Conservation (phyloP, 805 yeast species). For the Cyberlindnera saturnus region DNA sequence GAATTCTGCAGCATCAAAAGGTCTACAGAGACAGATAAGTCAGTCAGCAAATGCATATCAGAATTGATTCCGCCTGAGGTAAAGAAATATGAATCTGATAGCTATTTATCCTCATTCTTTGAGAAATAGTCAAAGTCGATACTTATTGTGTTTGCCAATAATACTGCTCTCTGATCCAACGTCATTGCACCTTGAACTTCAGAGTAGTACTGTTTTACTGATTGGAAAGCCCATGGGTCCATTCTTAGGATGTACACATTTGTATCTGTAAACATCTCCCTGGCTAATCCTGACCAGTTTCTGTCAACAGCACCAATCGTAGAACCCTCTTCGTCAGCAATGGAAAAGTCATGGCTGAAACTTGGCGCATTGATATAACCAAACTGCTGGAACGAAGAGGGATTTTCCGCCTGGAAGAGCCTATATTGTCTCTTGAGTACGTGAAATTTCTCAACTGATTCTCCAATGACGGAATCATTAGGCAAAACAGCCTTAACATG, state of each 20-base stretch:
- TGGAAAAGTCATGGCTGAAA: conserved; percentile 78
- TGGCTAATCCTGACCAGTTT: conserved; percentile 89
- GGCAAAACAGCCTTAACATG: conserved; percentile 71
- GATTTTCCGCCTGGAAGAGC: conserved; percentile 45
- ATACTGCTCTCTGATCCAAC: conserved; percentile 75
- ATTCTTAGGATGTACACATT: conserved; percentile 83
- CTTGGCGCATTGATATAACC: conserved; percentile 84
- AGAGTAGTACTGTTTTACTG: conserved; percentile 45
- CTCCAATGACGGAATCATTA: conserved; percentile 56
- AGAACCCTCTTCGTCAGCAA: conserved; percentile 48
- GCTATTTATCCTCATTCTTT: conserved; percentile 28
- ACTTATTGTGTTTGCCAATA: conserved; percentile 81
- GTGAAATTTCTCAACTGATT: conserved; percentile 88
- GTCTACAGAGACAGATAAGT: neutral
- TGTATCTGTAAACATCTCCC: conserved; percentile 88
- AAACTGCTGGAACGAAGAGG: conserved; percentile 56
- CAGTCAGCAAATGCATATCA: neutral
- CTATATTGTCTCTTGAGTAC: conserved; percentile 85
- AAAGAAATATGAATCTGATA: no score
- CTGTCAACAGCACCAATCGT: conserved; percentile 75
- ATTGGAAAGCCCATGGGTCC: conserved; percentile 63
- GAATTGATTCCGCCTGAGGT: neutral
- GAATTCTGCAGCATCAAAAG: conserved; percentile 1
- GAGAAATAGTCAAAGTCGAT: conserved; percentile 94
- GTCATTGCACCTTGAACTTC: conserved; percentile 42